Percentiles rank a stretch among this genome's conserved stretches.
These are phyloP conservation scores for Macrocystidia cucumis DNA, from an alignment of 1,284 basidiomycete genomes.

Conservation along the genomic window DNA sequence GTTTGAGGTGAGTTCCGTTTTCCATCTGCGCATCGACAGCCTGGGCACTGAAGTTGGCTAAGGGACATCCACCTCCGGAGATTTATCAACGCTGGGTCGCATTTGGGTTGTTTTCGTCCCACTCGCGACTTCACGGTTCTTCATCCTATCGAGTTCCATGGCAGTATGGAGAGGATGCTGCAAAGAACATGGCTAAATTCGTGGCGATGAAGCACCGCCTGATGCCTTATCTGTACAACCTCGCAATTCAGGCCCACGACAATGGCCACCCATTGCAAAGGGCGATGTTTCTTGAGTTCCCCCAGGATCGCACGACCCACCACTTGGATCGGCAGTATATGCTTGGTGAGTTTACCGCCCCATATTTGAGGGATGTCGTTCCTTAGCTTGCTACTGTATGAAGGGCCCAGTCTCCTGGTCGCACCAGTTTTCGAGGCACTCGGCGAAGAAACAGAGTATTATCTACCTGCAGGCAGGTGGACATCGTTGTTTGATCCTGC, in stretches of 20 bases:
- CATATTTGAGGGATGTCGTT: no score
- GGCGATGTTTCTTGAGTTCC: constrained; percentile 72
- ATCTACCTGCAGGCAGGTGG: constrained; percentile 65
- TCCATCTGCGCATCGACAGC: not conserved
- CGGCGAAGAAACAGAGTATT: constrained; percentile 55
- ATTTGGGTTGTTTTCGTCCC: constrained; percentile 62
- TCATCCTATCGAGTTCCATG: constrained; percentile 70
- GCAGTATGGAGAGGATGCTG: constrained; percentile 68
- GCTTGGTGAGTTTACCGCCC: constrained; percentile 35
- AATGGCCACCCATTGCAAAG: constrained; percentile 61
- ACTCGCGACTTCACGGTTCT: constrained; percentile 67
- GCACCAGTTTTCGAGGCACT: constrained; percentile 64
- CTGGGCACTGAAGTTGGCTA: no score
- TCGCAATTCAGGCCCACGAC: constrained; percentile 50
- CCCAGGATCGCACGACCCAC: constrained; percentile 55
- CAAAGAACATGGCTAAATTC: constrained; percentile 56
- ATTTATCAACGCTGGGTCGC: constrained; percentile 76
- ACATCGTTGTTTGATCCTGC: constrained; percentile 52
- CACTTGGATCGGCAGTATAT: constrained; percentile 64
- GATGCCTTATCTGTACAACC: constrained; percentile 68
- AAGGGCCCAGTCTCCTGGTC: constrained; percentile 59
- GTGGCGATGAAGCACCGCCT: constrained; percentile 62
- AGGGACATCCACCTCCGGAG: constrained; percentile 60
- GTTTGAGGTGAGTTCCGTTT: constrained; percentile 39
- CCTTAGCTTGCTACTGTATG: constrained; percentile 23